Evolutionary conservation across 768 basidiomycete species (phyloP), one percentile per base, ranked within the genome.

Genomic region (Lepiota venenata): DNA sequence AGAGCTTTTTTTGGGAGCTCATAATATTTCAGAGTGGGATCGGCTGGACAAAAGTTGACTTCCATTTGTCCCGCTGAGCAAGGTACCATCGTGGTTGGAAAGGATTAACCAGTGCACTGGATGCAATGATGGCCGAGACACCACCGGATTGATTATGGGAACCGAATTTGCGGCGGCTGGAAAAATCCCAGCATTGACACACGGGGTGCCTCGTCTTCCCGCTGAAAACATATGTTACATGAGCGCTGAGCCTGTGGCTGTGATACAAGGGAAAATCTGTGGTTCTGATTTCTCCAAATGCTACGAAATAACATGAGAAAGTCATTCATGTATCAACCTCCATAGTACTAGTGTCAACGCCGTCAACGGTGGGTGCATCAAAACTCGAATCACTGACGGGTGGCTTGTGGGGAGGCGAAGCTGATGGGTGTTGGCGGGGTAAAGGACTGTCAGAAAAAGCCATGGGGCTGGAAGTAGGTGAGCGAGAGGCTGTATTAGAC

Each of bases 331-430:
- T 32, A 47, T 55, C 53, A 16, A 55, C 53, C 32, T 55, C 53
- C 53, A 48, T 55, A 25, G n/a, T 20, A 11, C 46, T 40, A 37
- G 46, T 32, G 32, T 55, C 53, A 21, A 55, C 41, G 38, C 39
- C 42, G 48, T 55, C 53, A 35, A 55, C 53, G 16, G 53, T 55
- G 21, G 53, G 53, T 40, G 40, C 47, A 42, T 55, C 53, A 47
- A 47, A 40, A 18, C 48, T 46, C 40, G 46, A 42, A 35, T 40
- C 15, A 22, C 25, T 20, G n/a, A 15, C 18, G 27, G 38, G 4
- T 7, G 46, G 14, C 22, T 41, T 20, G 21, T 48, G 29, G 32
- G 10, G 32, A 35, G 40, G 39, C 21, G 21, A 22, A 21, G 45
- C 9, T 21, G 47, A 41, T n/a, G 38, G 11, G 36, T 12, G 46